Conservation (phyloP, 305 asterid species). For the Fraxinus greggii region DNA sequence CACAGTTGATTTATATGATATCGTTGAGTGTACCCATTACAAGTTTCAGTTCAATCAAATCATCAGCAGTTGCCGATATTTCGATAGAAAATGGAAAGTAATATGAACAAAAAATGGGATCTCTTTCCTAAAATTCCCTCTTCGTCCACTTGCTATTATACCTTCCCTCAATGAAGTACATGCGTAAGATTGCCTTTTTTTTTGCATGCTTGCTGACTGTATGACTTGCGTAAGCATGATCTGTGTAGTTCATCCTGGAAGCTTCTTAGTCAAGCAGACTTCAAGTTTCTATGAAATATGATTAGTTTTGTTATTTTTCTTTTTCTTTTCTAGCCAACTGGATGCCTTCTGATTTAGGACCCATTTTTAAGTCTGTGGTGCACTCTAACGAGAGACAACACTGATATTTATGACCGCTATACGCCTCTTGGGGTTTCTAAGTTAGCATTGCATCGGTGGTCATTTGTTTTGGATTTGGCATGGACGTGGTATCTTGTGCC, state of each 20-base stretch:
- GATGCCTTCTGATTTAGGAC: neutral
- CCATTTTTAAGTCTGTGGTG: neutral
- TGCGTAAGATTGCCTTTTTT: neutral
- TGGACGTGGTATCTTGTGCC: neutral
- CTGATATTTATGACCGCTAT: neutral
- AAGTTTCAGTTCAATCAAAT: neutral
- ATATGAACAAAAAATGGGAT: no score
- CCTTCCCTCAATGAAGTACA: neutral
- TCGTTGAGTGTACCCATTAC: neutral
- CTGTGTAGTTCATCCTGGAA: neutral
- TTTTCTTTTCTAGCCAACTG: neutral
- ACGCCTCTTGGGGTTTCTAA: neutral
- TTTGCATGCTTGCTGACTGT: neutral
- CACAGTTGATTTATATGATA: neutral
- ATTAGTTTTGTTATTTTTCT: neutral
- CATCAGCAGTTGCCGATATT: neutral
- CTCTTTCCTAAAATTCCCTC: neutral
- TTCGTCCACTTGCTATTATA: neutral
- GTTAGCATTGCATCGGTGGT: neutral
- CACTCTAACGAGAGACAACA: neutral
- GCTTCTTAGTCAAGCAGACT: neutral
- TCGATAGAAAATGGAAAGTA: no score
- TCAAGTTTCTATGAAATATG: neutral
- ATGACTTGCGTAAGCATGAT: neutral
- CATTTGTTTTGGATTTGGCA: neutral